These are phyloP conservation scores for Eucalyptus marginata DNA, from an alignment of 345 rosid genomes.

Conservation along the genomic window DNA sequence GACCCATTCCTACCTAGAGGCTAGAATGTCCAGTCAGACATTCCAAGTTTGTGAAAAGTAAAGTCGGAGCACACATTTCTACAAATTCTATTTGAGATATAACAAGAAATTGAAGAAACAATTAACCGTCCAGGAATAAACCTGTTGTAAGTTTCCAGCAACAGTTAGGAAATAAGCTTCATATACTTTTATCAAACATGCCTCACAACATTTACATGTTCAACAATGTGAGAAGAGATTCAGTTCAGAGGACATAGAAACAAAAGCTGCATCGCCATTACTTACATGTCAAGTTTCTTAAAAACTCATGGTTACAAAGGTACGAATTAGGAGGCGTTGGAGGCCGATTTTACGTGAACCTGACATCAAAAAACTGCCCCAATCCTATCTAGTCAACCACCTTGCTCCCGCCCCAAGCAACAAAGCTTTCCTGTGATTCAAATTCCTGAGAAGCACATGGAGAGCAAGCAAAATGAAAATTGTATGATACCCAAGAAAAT, in stretches of 20 bases:
- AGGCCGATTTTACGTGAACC: not conserved
- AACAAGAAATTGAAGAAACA: not conserved
- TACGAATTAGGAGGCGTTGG: not conserved
- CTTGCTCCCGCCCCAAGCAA: slow-evolving; percentile 68
- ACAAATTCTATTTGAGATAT: not conserved
- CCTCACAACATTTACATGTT: not conserved
- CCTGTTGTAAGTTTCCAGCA: not conserved
- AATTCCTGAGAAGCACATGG: slow-evolving; percentile 42
- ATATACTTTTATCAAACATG: not conserved
- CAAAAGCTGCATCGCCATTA: not conserved
- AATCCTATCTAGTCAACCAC: slow-evolving; percentile 7
- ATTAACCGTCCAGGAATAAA: not conserved
- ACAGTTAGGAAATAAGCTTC: not conserved
- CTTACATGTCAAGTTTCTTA: not conserved
- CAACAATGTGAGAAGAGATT: not conserved
- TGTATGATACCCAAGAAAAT: not conserved
- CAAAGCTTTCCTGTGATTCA: slow-evolving; percentile 88
- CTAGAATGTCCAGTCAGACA: not conserved
- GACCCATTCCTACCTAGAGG: not conserved
- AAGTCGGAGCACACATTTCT: not conserved
- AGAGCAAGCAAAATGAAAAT: not conserved
- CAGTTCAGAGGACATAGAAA: not conserved
- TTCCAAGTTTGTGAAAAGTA: not conserved
- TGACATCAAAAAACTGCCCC: not conserved
- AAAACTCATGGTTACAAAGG: not conserved